Base-by-base conservation (phyloP, 2,329 filamentous ascomycete genomes). In the Pseudogymnoascus sp. region DNA sequence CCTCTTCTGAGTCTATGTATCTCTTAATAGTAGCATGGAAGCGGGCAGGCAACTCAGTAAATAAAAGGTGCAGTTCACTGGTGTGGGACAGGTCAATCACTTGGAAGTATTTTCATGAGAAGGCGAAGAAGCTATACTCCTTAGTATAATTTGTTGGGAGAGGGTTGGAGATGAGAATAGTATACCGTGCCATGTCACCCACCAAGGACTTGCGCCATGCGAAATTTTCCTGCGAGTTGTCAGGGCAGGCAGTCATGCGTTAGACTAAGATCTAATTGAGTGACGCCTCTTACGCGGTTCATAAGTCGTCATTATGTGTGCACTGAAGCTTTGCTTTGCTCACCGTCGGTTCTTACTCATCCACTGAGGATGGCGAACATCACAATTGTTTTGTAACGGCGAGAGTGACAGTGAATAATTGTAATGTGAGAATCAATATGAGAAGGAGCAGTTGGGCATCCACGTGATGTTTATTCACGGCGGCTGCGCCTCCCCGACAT, bases 51-150 rank as follows among this genome's bases (percentile, higher is more conserved):
- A 78, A 72, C 64, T 69, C 70, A 21, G 37, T 14, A 65, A 73
- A 71, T 47, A 79, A 65, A 21, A 73, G 61, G 35, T 68, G 63
- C 6, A 78, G 69, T 4, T 78, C 73, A 60, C 61, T 69, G 26
- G 67, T 63, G 59, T 74, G 72, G 2, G 59, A 67, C 67, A 61
- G 64, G 62, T 68, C 64, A 42, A 74, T 69, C 62, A 44, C 24
- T 64, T 76, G 73, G 8, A 73, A 72, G 4, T 67, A 11, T 40
- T 75, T 77, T 74, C 74, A 79, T 2, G 74, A 71, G 29, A 72
- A 67, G 62, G 75, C 74, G 68, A 78, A 75, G 67, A 77, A 77
- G n/a, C 76, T 77, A 68, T 8, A 31, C 63, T 42, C 21, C 50
- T 59, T 42, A 37, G 53, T 50, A 44, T 44, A 21, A 24, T 44